Conservation (phyloP, 2,329 filamentous ascomycete genomes). For the Ophiostoma australiae region DNA sequence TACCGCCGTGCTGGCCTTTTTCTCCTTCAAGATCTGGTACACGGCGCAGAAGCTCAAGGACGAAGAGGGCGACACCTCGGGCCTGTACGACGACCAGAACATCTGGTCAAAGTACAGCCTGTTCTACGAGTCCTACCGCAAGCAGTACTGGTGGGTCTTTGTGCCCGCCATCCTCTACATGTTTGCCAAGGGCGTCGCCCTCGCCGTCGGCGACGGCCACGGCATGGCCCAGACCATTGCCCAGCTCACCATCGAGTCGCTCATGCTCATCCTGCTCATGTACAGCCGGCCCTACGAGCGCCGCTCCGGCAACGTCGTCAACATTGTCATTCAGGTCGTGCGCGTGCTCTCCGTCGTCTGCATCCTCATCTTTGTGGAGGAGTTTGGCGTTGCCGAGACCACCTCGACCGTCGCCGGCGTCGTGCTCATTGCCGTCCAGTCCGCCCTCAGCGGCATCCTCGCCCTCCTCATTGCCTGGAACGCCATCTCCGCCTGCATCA, state of each 20-base stretch:
- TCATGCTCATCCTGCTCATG: conserved; percentile 73
- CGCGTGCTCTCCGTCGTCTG: conserved; percentile 83
- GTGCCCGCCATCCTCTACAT: conserved; percentile 84
- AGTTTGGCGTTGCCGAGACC: conserved; percentile 82
- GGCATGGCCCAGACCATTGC: conserved; percentile 75
- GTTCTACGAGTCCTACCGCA: conserved; percentile 95
- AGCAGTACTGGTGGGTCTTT: conserved; percentile 95
- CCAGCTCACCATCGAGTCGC: conserved; percentile 72
- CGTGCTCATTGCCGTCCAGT: conserved; percentile 89
- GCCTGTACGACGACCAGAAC: conserved; percentile 81
- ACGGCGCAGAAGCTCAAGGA: conserved; percentile 70
- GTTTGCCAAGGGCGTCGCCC: conserved; percentile 79
- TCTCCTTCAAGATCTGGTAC: conserved; percentile 75
- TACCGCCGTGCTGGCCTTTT: conserved; percentile 74
- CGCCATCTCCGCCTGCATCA: conserved; percentile 74
- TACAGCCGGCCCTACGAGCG: conserved; percentile 85
- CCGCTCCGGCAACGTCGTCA: conserved; percentile 85
- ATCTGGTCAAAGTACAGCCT: conserved; percentile 93
- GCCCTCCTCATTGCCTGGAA: conserved; percentile 88
- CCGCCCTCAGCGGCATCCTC: conserved; percentile 72
- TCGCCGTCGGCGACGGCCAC: conserved; percentile 80
- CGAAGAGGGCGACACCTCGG: conserved; percentile 64
- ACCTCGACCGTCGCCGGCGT: conserved; percentile 92
- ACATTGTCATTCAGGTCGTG: conserved; percentile 84
- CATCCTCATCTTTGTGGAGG: conserved; percentile 88